phyloP scores from a whole-genome alignment of 768 basidiomycete genomes.

The Tremella fuciformis region DNA sequence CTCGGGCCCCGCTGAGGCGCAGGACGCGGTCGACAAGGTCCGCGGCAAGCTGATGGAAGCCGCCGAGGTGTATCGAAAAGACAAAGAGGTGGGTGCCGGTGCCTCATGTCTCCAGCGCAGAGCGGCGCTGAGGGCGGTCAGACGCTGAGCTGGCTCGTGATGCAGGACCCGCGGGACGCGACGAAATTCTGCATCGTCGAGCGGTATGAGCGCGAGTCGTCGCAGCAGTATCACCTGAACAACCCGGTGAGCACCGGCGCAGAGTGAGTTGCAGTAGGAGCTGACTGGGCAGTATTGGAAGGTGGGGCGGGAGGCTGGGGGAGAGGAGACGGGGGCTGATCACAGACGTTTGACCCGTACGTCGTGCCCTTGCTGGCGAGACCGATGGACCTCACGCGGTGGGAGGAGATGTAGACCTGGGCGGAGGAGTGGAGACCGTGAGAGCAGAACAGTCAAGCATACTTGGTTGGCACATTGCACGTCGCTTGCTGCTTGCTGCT shows the following conservation, averaged over 20 bases:
- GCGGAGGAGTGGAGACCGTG: too few relatives aligned
- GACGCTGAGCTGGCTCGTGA: slow-evolving; percentile 53
- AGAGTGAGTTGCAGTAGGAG: background rate
- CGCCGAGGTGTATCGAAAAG: slow-evolving; percentile 48
- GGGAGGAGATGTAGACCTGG: slow-evolving; percentile 46
- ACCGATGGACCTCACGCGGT: slow-evolving; percentile 51
- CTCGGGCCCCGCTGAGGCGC: background rate
- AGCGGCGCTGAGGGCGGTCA: too few relatives aligned
- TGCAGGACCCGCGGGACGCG: slow-evolving; percentile 52
- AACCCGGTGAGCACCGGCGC: slow-evolving; percentile 36
- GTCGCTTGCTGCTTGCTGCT: too few relatives aligned
- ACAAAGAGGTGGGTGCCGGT: slow-evolving; percentile 43
- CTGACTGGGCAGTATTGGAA: background rate
- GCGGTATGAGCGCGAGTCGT: slow-evolving; percentile 51
- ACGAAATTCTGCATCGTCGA: slow-evolving; percentile 53
- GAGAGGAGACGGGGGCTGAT: too few relatives aligned
- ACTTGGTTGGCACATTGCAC: too few relatives aligned
- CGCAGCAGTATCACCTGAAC: slow-evolving; percentile 51
- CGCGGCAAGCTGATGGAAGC: slow-evolving; percentile 52
- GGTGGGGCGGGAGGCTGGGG: background rate
- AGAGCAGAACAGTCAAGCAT: too few relatives aligned
- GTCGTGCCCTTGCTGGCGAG: slow-evolving; percentile 50
- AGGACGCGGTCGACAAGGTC: slow-evolving; percentile 49
- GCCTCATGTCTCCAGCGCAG: background rate
- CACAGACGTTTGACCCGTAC: slow-evolving; percentile 51